Percentiles rank a stretch among this genome's conserved stretches.
These are phyloP conservation scores for Leishmania arabica DNA, from an alignment of 208 protist species.

Conservation along the genomic window DNA sequence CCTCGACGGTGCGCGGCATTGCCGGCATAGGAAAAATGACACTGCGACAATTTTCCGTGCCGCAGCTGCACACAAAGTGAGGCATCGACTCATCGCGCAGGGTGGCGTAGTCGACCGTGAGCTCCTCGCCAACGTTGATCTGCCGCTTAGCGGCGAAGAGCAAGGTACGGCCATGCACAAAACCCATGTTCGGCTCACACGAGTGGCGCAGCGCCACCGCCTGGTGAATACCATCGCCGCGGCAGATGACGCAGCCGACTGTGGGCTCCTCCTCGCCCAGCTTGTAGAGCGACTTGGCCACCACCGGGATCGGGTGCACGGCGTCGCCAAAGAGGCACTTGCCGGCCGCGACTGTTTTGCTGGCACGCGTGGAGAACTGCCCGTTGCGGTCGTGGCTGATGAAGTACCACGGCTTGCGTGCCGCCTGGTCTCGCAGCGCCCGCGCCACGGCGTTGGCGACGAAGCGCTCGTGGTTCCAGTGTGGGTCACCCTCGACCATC, in stretches of 20 bases:
- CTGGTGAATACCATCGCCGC: conserved; percentile 71
- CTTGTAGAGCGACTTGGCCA: conserved; percentile 80
- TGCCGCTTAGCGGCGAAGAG: conserved; percentile 73
- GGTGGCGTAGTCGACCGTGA: conserved; percentile 88
- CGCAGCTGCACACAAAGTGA: conserved; percentile 82
- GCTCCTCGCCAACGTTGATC: conserved; percentile 85
- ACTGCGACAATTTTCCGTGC: conserved; percentile 80
- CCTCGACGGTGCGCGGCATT: conserved; percentile 68
- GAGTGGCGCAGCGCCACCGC: conserved; percentile 86
- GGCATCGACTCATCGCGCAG: conserved; percentile 83
- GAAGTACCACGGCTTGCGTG: conserved; percentile 83
- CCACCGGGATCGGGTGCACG: conserved; percentile 67
- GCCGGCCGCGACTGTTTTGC: conserved; percentile 65
- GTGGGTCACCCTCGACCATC: conserved; percentile 77
- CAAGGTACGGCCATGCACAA: conserved; percentile 82
- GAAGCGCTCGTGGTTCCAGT: conserved; percentile 86
- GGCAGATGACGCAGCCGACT: conserved; percentile 75
- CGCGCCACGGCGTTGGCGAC: conserved; percentile 60
- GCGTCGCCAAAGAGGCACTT: conserved; percentile 79
- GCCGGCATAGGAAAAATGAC: conserved; percentile 79
- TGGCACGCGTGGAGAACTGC: conserved; percentile 75
- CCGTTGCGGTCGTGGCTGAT: conserved; percentile 84
- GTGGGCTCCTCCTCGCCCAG: conserved; percentile 71
- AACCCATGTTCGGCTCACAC: conserved; percentile 90
- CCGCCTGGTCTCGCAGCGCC: conserved; percentile 64